Conservation (phyloP, 176 grass and related monocot genomes). For the Stipa capillata region DNA sequence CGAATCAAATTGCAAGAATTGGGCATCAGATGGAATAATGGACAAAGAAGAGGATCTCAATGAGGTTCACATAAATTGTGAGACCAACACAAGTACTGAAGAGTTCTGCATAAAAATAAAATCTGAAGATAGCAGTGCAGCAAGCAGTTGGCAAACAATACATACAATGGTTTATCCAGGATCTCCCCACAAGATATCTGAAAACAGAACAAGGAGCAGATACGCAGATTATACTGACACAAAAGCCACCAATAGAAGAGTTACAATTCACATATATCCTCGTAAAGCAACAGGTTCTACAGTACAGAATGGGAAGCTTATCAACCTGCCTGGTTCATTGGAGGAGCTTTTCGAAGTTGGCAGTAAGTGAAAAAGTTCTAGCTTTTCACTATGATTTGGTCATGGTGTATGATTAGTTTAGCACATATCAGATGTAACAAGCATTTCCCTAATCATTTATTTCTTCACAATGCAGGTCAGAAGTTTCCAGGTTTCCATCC, state of each 20-base stretch:
- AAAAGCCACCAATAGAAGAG: conserved; percentile 45
- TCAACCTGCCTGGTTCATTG: conserved; percentile 66
- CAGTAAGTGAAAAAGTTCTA: conserved; percentile 42
- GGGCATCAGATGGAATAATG: background rate
- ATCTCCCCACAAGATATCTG: background rate
- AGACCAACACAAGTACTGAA: conserved; percentile 12
- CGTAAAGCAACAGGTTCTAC: conserved; percentile 15
- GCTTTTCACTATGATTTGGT: background rate
- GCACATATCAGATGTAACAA: background rate
- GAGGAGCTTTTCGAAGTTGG: conserved; percentile 73
- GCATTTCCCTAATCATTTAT: conserved; percentile 5
- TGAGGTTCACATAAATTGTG: conserved; percentile 9
- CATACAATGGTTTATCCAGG: background rate
- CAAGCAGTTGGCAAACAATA: background rate
- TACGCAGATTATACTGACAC: background rate
- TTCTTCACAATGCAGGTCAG: conserved; percentile 45
- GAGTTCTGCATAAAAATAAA: conserved; percentile 32
- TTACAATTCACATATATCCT: conserved; percentile 46
- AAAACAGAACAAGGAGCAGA: conserved; percentile 15
- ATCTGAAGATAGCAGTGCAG: background rate
- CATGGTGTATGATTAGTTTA: background rate
- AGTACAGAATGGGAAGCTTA: conserved; percentile 62
- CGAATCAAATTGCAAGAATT: background rate
- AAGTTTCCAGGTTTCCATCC: conserved; percentile 58
- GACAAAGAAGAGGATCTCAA: background rate